A percentile compares a stretch with the other conserved stretches of the same genome.
These are phyloP conservation scores for Komagataea norvegica DNA, from an alignment of 1,139 yeast genomes.

Conservation along the genomic window DNA sequence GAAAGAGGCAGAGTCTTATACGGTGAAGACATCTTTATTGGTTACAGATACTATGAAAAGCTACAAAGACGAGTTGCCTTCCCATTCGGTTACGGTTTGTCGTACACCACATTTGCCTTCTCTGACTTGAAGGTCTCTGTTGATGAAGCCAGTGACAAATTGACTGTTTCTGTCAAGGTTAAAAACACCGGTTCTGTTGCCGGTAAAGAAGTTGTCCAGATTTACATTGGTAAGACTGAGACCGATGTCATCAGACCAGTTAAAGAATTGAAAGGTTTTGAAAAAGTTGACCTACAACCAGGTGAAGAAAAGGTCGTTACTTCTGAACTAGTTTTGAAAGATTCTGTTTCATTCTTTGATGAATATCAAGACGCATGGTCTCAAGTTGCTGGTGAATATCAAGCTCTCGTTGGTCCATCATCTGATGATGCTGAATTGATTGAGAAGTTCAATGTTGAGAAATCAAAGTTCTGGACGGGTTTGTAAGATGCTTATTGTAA, in stretches of 20 bases:
- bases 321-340: constrained; percentile 38
- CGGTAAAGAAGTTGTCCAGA: constrained; percentile 44
- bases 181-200: constrained; percentile 38
- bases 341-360: constrained; percentile 53
- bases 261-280: constrained; percentile 55
- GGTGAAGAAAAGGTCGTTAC: constrained; percentile 38
- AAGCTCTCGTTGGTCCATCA: constrained; percentile 41
- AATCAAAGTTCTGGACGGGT: constrained; percentile 26
- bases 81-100: constrained; percentile 60
- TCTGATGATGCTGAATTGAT: constrained; percentile 28
- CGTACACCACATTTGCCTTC: constrained; percentile 46
- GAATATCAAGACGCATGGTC: constrained; percentile 46
- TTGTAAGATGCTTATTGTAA: constrained; percentile 8
- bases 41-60: constrained; percentile 56
- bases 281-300: constrained; percentile 41
- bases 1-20: constrained; percentile 52
- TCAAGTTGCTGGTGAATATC: constrained; percentile 45
- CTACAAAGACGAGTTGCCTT: constrained; percentile 41
- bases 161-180: constrained; percentile 37
- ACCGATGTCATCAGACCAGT: constrained; percentile 45
- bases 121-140: constrained; percentile 26
- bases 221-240: constrained; percentile 37
- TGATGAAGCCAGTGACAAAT: constrained; percentile 29
- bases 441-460: constrained; percentile 26
- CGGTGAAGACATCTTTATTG: constrained; percentile 48